These are phyloP conservation scores for Exophiala viscosa DNA, from an alignment of 2,329 filamentous ascomycete species.

Conservation along the genomic window DNA sequence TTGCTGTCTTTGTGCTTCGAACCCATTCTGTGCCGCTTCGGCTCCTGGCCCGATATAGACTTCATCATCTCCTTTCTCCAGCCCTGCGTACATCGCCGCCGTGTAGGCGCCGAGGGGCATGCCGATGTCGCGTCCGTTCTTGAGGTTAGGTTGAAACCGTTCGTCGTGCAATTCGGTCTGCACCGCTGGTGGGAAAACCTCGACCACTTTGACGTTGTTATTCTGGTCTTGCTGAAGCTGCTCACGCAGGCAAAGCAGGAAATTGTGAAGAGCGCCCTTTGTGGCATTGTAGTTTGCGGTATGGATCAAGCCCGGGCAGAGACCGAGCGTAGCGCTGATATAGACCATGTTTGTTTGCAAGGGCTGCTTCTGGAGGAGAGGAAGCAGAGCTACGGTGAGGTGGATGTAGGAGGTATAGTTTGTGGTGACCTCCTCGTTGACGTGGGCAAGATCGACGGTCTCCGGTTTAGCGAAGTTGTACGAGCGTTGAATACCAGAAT, in stretches of 20 bases:
- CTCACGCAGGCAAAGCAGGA: conserved; percentile 44
- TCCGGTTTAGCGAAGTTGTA: conserved; percentile 48
- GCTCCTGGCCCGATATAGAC: conserved; percentile 35
- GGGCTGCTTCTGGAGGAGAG: conserved; percentile 38
- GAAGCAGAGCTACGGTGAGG: conserved; percentile 46
- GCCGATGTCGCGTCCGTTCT: conserved; percentile 42
- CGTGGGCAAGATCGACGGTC: conserved; percentile 39
- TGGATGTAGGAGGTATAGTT: conserved; percentile 49
- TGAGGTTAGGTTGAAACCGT: conserved; percentile 38
- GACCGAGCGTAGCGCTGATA: conserved; percentile 19
- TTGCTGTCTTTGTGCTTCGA: no score
- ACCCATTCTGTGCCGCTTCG: no score
- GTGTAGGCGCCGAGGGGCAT: conserved; percentile 49
- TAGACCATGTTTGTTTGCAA: conserved; percentile 33
- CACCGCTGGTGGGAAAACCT: conserved; percentile 46
- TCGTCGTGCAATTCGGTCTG: conserved; percentile 50
- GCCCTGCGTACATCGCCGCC: conserved; percentile 44
- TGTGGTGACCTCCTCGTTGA: conserved; percentile 44
- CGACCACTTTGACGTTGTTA: conserved; percentile 41
- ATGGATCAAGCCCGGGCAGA: neutral
- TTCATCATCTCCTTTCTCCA: conserved; percentile 43
- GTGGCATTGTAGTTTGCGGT: conserved; percentile 46
- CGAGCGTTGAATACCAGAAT: conserved; percentile 53
- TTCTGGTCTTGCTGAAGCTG: conserved; percentile 34
- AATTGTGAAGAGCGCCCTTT: conserved; percentile 52